phyloP scores from a whole-genome alignment of 257 asterid species.

The Paraleonurus japonicus region DNA sequence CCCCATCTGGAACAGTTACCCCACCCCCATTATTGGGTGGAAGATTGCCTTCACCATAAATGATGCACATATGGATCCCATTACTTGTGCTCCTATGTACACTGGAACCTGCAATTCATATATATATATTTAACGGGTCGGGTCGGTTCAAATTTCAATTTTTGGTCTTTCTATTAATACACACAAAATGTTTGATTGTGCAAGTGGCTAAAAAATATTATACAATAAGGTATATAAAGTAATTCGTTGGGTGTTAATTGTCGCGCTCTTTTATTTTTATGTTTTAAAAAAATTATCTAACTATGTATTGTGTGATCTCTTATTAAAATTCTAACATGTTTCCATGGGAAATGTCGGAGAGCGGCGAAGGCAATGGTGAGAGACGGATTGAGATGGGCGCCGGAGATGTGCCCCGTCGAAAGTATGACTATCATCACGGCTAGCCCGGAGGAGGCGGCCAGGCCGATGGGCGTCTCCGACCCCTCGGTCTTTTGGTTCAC shows the following conservation, averaged over 20 bases:
- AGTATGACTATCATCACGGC: constrained; percentile 91
- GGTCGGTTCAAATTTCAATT: no score
- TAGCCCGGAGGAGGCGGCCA: constrained; percentile 68
- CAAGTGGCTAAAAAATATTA: no score
- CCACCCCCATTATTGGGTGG: constrained; percentile 83
- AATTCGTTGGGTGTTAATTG: no score
- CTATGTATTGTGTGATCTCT: no score
- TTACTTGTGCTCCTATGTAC: constrained; percentile 71
- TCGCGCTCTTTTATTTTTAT: no score
- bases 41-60: constrained; percentile 56
- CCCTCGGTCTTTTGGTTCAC: constrained; percentile 76
- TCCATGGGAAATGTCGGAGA: constrained; percentile 86
- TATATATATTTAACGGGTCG: no score
- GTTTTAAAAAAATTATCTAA: no score
- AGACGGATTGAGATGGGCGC: constrained; percentile 90
- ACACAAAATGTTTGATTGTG: no score
- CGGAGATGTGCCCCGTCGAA: constrained; percentile 95
- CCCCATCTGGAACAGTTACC: constrained; percentile 64
- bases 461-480: constrained; percentile 71
- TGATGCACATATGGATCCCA: constrained; percentile 67
- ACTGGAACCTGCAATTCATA: constrained; percentile 68
- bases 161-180: no score
- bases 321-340: constrained; percentile 55
- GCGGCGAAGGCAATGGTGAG: constrained; percentile 90
- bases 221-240: no score